Conservation (phyloP, 257 asterid genomes). For the Solanum megistacrolobum region DNA sequence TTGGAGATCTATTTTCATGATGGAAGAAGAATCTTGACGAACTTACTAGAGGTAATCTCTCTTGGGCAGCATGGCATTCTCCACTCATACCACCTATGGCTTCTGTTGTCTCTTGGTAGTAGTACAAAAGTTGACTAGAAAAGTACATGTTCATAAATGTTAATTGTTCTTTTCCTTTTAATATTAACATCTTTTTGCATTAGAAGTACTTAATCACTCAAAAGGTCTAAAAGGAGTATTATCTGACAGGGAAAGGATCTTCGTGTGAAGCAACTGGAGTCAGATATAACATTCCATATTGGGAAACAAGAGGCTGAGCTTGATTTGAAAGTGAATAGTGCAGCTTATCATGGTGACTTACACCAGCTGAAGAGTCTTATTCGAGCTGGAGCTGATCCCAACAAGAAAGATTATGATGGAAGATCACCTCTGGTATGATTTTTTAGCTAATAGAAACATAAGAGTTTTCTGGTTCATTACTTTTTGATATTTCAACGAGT, state of each 20-base stretch:
- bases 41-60: slow-evolving; percentile 72
- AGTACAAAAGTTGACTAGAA: neutral
- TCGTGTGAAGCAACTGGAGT: slow-evolving; percentile 66
- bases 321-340: slow-evolving; percentile 77
- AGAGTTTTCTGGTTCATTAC: neutral
- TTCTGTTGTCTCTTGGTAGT: neutral
- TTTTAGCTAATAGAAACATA: neutral
- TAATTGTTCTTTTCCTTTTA: neutral
- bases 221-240: neutral
- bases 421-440: slow-evolving; percentile 81
- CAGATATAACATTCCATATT: slow-evolving; percentile 65
- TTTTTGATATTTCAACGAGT: neutral
- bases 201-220: neutral
- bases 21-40: slow-evolving; percentile 70
- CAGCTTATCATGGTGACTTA: slow-evolving; percentile 76
- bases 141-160: neutral
- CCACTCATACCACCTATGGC: neutral
- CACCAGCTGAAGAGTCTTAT: slow-evolving; percentile 64
- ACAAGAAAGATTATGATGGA: slow-evolving; percentile 83
- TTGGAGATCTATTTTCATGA: slow-evolving; percentile 90
- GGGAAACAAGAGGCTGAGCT: slow-evolving; percentile 89
- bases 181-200: neutral
- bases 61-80: neutral
- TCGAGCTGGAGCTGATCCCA: slow-evolving; percentile 91
- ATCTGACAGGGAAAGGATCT: slow-evolving; percentile 54